Percentiles rank a stretch among this genome's conserved stretches.
These are phyloP conservation scores for Linderina pennispora DNA, from an alignment of 192 early-diverging fungal genomes.

Conservation along the genomic window DNA sequence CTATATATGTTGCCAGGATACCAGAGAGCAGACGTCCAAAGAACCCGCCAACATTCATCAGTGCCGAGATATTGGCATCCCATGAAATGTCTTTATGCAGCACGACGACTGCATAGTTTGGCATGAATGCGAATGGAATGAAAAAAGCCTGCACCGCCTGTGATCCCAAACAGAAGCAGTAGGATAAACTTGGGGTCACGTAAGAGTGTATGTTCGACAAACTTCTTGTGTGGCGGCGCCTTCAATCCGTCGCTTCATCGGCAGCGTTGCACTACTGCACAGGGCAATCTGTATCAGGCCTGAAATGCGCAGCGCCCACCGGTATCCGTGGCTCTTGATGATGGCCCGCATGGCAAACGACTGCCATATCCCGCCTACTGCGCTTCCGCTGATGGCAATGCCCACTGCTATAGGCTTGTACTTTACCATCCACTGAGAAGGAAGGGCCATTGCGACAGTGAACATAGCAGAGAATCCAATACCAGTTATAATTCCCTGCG, in stretches of 20 bases:
- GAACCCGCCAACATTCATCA: slow-evolving; percentile 21
- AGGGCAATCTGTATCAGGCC: slow-evolving; percentile 44
- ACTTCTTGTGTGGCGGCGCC: slow-evolving; percentile 9
- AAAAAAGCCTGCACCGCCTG: slow-evolving; percentile 14
- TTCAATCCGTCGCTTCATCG: slow-evolving; percentile 22
- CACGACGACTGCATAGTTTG: slow-evolving; percentile 11
- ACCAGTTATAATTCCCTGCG: slow-evolving; percentile 72
- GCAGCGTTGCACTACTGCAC: background rate
- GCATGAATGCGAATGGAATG: slow-evolving; percentile 24
- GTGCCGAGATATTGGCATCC: slow-evolving; percentile 31
- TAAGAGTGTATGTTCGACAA: slow-evolving; percentile 11
- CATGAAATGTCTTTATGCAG: slow-evolving; percentile 1
- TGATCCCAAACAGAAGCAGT: slow-evolving; percentile 11
- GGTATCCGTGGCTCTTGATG: slow-evolving; percentile 48
- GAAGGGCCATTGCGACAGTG: slow-evolving; percentile 57
- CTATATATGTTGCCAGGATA: slow-evolving; percentile 10
- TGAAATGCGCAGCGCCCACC: slow-evolving; percentile 64
- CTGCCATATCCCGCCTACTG: slow-evolving; percentile 63
- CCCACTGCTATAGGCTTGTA: slow-evolving; percentile 66
- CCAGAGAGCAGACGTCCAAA: slow-evolving; percentile 19
- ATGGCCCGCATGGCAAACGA: slow-evolving; percentile 51
- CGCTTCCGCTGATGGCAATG: slow-evolving; percentile 60
- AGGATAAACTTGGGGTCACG: slow-evolving; percentile 13
- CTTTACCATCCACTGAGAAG: slow-evolving; percentile 66
- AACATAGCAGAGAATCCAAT: slow-evolving; percentile 54